phyloP scores from a whole-genome alignment of 805 yeast genomes.

The Sungouiozyma ichnusensis region DNA sequence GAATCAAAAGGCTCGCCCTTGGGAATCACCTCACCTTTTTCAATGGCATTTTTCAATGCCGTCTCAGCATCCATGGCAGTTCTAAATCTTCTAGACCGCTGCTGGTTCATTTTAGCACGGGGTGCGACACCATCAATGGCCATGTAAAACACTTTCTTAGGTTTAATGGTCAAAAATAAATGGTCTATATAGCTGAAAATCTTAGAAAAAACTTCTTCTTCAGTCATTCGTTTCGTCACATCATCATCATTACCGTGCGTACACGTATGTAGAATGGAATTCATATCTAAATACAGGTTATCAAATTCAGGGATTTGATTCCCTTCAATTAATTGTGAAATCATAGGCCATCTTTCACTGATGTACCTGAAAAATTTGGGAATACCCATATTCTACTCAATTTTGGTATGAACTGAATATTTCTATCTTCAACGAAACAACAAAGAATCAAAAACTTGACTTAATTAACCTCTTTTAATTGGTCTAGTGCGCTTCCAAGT shows the following conservation, averaged over 20 bases:
- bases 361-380: conserved; percentile 95
- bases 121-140: conserved; percentile 99
- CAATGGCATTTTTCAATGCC: conserved; percentile 60
- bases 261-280: conserved; percentile 87
- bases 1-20: conserved; percentile 78
- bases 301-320: conserved; percentile 87
- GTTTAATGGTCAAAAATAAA: conserved; percentile 76
- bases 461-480: too few relatives aligned
- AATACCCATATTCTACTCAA: conserved; percentile 49
- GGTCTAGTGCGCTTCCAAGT: too few relatives aligned
- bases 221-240: conserved; percentile 58
- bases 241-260: conserved; percentile 75
- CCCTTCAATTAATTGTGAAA: conserved; percentile 75
- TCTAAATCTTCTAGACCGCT: conserved; percentile 89
- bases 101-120: conserved; percentile 97
- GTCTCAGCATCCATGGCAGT: conserved; percentile 89
- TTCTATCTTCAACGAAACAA: too few relatives aligned
- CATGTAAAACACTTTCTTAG: conserved; percentile 81
- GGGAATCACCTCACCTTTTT: conserved; percentile 64
- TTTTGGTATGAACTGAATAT: too few relatives aligned
- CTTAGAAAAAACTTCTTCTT: conserved; percentile 86
- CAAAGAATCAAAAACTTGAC: too few relatives aligned
- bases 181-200: conserved; percentile 93
- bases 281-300: conserved; percentile 92
- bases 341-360: conserved; percentile 98